Conservation (phyloP, 768 basidiomycete species). For the Pisolithus marmoratus region DNA sequence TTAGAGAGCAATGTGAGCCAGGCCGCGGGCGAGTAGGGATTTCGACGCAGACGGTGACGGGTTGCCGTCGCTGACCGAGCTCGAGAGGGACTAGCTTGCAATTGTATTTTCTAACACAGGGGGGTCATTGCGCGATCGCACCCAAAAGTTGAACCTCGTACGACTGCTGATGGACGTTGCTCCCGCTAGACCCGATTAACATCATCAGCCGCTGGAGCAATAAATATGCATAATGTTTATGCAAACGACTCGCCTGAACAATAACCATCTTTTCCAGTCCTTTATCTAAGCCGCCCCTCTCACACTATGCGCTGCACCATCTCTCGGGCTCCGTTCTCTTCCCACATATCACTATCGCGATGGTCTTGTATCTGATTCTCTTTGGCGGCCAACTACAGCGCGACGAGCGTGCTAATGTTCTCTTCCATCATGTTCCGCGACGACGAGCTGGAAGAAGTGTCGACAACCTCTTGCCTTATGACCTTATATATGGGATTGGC, state of each 20-base stretch:
- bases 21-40: background rate
- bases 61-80: constrained; percentile 28
- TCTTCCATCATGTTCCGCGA: constrained; percentile 2
- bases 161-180: constrained; percentile 44
- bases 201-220: background rate
- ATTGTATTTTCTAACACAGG: constrained; percentile 80
- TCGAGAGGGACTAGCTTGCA: constrained; percentile 80
- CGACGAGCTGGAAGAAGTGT: constrained; percentile 31
- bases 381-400: constrained; percentile 22
- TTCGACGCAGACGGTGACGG: constrained; percentile 4
- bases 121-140: constrained; percentile 60
- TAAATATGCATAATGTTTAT: no score
- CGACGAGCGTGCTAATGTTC: background rate
- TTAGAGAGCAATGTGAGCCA: constrained; percentile 83
- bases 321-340: constrained; percentile 71
- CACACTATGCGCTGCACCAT: constrained; percentile 64
- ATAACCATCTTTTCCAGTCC: constrained; percentile 27
- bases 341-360: constrained; percentile 33
- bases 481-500: constrained; percentile 69
- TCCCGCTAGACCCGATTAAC: constrained; percentile 21
- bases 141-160: constrained; percentile 81
- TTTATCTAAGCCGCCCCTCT: constrained; percentile 38
- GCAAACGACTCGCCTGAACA: constrained; percentile 24
- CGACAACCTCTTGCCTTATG: constrained; percentile 48
- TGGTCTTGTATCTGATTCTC: constrained; percentile 17